Evolutionary conservation across 208 protist species (phyloP), one percentile per base, ranked within the genome.

Genomic region (Leishmania lainsoni): DNA sequence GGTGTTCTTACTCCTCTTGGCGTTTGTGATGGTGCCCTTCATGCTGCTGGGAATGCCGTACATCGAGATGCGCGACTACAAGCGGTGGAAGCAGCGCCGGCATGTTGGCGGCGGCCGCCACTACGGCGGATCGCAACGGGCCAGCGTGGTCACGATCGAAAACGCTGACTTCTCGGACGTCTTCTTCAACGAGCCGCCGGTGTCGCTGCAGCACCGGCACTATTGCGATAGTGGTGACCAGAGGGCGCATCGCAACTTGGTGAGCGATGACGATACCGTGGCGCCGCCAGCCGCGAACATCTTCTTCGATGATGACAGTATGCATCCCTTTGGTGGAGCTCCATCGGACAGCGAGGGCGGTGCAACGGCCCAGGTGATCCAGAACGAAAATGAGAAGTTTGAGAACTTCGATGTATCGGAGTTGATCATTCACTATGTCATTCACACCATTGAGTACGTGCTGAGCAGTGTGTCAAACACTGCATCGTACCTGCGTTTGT

Each of bases 361-460:
- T 22, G 70, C 63, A 16, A 68, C 48, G 3, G 71, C 49, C 3
- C 52, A n/a, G 0, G 69, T n/a, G 8, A 75, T 59, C 22, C 74
- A 89, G 72, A 72, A 76, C 54, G 80, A 90, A 73, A 81, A 90
- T 59, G 84, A 86, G 16, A 79, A 87, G 35, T 82, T 83, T 20
- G 73, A 73, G 35, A 51, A 89, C 78, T 98, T 99, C 81, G 93
- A 98, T 66, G 89, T 99, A 22, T 89, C 90, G 68, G 99, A 99
- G 84, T 81, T 99, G 22, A 84, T 99, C 42, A 97, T 99, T 72
- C 93, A 99, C 85, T 98, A 99, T 85, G 81, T 98, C n/a, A 99
- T 99, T 81, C 99, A 99, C 89, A 99, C 99, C 52, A 99, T 99
- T 82, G 99, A 99, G 88, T 99, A 99, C 86, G 95, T 99, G 49